These are phyloP conservation scores for Nepenthes mirabilis DNA, from an alignment of 148 eudicot genomes.

Conservation along the genomic window DNA sequence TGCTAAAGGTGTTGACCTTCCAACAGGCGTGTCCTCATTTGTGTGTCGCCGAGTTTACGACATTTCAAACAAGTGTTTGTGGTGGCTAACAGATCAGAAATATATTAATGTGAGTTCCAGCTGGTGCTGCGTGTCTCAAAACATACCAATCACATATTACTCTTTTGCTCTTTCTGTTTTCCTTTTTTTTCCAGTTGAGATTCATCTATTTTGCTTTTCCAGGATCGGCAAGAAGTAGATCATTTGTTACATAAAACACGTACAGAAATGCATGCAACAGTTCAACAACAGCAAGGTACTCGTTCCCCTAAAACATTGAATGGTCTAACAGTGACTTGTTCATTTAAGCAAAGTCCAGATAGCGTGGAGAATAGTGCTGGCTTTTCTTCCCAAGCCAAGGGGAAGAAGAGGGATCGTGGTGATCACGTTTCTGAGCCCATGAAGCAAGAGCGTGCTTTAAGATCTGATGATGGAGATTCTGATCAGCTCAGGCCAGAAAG, in stretches of 20 bases:
- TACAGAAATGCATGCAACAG: conserved; percentile 61
- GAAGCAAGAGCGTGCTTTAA: conserved; percentile 53
- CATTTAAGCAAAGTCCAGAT: conserved; percentile 51
- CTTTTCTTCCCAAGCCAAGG: conserved; percentile 50
- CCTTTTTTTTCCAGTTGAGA: too few species aligned
- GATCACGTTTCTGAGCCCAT: conserved; percentile 45
- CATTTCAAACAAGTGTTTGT: conserved; percentile 31
- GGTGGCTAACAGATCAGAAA: conserved; percentile 48
- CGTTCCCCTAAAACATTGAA: conserved; percentile 65
- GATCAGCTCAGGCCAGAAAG: conserved; percentile 30
- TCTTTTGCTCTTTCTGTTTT: too few species aligned
- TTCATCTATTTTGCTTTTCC: too few species aligned
- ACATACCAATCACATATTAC: too few species aligned
- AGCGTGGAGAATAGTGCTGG: conserved; percentile 42
- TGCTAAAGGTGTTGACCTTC: conserved; percentile 45
- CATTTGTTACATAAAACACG: conserved; percentile 50
- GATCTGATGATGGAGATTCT: conserved; percentile 46
- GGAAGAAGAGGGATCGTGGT: conserved; percentile 71
- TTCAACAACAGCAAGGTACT: conserved; percentile 48
- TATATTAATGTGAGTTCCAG: conserved; percentile 32
- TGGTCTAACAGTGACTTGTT: conserved; percentile 39
- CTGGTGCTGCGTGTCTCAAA: too few species aligned
- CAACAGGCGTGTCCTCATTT: conserved; percentile 37
- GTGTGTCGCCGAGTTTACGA: conserved; percentile 49
- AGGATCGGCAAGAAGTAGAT: conserved; percentile 89